Conservation (phyloP, 345 rosid genomes). For the Eucalyptus curtisii region DNA sequence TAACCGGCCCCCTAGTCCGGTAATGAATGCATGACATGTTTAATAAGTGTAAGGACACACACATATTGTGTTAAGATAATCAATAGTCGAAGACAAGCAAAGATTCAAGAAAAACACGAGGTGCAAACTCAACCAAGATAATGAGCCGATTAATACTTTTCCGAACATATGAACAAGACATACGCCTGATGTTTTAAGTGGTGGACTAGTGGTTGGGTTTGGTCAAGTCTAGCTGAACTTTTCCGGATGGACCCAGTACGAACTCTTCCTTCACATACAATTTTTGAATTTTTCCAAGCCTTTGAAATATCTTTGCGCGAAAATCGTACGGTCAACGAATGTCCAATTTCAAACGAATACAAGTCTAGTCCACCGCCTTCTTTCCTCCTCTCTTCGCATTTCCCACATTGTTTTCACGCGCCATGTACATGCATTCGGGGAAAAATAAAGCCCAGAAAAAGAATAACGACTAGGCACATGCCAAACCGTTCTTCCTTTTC, state of each 20-base stretch:
- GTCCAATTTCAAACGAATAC: background rate
- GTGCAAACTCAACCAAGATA: background rate
- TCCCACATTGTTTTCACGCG: background rate
- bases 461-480: background rate
- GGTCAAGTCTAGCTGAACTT: too few relatives aligned
- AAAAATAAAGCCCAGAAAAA: background rate
- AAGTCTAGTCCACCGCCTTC: background rate
- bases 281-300: background rate
- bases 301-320: background rate
- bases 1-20: background rate
- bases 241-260: background rate
- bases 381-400: background rate
- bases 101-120: background rate
- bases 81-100: background rate
- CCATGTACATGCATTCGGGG: background rate
- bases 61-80: background rate
- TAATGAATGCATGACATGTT: background rate
- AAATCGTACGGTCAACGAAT: background rate
- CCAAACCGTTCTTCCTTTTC: background rate
- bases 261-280: background rate
- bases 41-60: background rate
- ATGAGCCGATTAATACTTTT: background rate
- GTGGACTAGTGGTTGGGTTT: background rate
- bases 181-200: background rate
- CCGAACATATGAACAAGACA: background rate